These are phyloP conservation scores for Ogataea populi-albae DNA, from an alignment of 805 yeast genomes.

Conservation along the genomic window DNA sequence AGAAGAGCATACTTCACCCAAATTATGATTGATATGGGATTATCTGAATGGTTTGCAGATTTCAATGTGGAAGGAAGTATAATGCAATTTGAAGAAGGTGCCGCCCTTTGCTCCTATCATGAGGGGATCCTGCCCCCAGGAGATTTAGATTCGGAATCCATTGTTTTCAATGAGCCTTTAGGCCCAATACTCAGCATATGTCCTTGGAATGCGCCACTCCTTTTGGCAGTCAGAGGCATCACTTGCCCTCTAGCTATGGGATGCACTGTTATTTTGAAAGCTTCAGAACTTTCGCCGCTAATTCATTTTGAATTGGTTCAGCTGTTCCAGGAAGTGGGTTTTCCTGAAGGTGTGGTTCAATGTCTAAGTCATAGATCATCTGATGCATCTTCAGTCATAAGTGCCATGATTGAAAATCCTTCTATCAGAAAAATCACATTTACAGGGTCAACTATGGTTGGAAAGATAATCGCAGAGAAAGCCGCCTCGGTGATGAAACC, in stretches of 20 bases:
- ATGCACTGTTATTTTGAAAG: conserved; percentile 8
- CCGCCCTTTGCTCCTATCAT: conserved; percentile 7
- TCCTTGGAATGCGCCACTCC: conserved; percentile 11
- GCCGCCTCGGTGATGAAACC: conserved; percentile 89
- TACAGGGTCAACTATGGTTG: conserved; percentile 81
- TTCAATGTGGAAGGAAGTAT: conserved; percentile 6
- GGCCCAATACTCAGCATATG: conserved; percentile 9
- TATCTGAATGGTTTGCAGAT: conserved; percentile 5
- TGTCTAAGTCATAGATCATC: conserved; percentile 5
- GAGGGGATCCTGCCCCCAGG: conserved; percentile 3
- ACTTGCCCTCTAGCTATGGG: conserved; percentile 9
- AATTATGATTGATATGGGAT: conserved; percentile 6
- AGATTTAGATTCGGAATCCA: conserved; percentile 2
- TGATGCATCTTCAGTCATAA: conserved; percentile 5
- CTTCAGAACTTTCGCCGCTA: conserved; percentile 7
- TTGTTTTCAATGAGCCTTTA: conserved; percentile 6
- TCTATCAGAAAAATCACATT: conserved; percentile 57
- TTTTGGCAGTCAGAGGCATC: conserved; percentile 8
- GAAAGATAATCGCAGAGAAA: conserved; percentile 67
- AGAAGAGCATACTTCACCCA: conserved; percentile 1
- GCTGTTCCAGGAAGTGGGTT: conserved; percentile 6
- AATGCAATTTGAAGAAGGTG: conserved; percentile 7
- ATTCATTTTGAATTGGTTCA: conserved; percentile 7
- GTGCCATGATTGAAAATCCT: conserved; percentile 12
- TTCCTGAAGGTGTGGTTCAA: conserved; percentile 7